phyloP scores from a whole-genome alignment of 495 filamentous ascomycete genomes.

The Annulohypoxylon moriforme region DNA sequence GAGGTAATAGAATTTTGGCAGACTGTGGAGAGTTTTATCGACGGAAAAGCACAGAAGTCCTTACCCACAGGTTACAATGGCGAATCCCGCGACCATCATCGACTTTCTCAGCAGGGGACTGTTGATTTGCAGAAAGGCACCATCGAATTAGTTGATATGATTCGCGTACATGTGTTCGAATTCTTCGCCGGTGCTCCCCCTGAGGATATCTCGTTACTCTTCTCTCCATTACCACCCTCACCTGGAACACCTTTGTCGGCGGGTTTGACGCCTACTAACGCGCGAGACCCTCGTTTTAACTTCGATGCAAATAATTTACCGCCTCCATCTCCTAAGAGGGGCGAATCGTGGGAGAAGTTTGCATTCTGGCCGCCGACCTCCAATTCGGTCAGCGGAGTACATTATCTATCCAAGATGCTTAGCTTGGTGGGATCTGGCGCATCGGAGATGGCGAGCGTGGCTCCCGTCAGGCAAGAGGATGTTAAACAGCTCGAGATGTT shows the following conservation, averaged over 20 bases:
- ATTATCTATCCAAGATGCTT: slow-evolving; percentile 86
- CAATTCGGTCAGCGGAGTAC: slow-evolving; percentile 86
- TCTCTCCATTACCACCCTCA: slow-evolving; percentile 79
- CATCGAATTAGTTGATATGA: slow-evolving; percentile 80
- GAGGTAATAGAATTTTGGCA: slow-evolving; percentile 96
- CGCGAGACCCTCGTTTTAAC: slow-evolving; percentile 76
- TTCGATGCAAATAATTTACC: slow-evolving; percentile 81
- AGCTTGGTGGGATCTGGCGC: slow-evolving; percentile 84
- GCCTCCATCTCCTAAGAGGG: slow-evolving; percentile 77
- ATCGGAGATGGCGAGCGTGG: slow-evolving; percentile 82
- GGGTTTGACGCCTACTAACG: slow-evolving; percentile 58
- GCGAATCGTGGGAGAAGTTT: slow-evolving; percentile 90
- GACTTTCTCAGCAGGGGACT: slow-evolving; percentile 76
- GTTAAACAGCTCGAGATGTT: slow-evolving; percentile 71
- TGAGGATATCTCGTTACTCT: slow-evolving; percentile 87
- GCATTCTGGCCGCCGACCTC: slow-evolving; percentile 96
- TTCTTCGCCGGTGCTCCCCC: slow-evolving; percentile 92
- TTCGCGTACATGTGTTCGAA: slow-evolving; percentile 78
- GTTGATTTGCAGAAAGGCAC: slow-evolving; percentile 79
- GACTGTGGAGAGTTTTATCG: slow-evolving; percentile 87
- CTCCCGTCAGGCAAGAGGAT: slow-evolving; percentile 69
- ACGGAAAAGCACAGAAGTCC: slow-evolving; percentile 81
- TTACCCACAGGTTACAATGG: slow-evolving; percentile 88
- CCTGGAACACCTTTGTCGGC: slow-evolving; percentile 73
- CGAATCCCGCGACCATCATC: slow-evolving; percentile 83